Evolutionary conservation across 179 eudicot species (phyloP), one percentile per base, ranked within the genome.

Genomic region (Amaranthus tricolor): DNA sequence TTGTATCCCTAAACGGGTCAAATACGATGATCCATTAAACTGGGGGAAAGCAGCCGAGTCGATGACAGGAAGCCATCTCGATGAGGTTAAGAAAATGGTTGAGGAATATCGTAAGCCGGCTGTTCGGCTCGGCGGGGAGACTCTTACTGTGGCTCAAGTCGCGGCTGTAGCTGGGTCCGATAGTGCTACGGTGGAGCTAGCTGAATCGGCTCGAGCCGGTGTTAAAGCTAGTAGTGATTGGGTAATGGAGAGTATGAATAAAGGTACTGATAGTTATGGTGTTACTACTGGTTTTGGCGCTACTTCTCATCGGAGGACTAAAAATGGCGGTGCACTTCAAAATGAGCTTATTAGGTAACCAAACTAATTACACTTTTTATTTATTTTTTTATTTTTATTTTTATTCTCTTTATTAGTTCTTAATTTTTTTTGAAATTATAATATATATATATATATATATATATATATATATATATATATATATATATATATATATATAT

Each of bases 261-360:
- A 89, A 71, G 98, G 94, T 7, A 91, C 94, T 0, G 96, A 91
- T 49, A 89, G 92, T 66, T 92, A 92, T 74, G 97, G 97, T 59
- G 92, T 90, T 15, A 90, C 97, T n/a, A 89, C 97, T 56, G 97
- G 96, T 0, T 93, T 93, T 72, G 98, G 98, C 53, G 92, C 98
- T 21, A 93, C 98, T 8, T 91, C 98, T 6, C 96, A 93, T 50
- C 74, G 98, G 74, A 78, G 98, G 58, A 93, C 98, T 19, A 93
- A 87, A 54, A 84, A 93, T 24, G 96, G 97, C 16, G 96, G 96
- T 54, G 97, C 92, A 13, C 90, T 92, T 50, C 97, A 92, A 53
- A 86, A 80, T 78, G 98, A 93, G 66, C 96, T 93, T 31, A 89
- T 93, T 70, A 91, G 98, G 98, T 93, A 83, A 68, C 67, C 49